Evolutionary conservation across 2,329 filamentous ascomycete genomes (phyloP), one percentile per base, ranked within the genome.

Genomic region (Rugonectria rugulosa): DNA sequence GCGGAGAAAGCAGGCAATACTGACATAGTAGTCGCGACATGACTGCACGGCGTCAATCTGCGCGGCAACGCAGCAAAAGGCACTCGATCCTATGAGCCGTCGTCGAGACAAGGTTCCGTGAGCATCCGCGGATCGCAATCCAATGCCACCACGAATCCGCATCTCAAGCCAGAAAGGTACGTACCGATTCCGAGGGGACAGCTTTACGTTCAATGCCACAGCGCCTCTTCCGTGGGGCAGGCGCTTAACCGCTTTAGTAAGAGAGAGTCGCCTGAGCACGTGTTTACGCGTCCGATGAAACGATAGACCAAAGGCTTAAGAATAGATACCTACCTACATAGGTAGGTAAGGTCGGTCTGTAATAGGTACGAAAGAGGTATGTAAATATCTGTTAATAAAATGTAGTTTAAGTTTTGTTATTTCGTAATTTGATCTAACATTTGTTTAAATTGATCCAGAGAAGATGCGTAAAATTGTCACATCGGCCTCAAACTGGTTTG

Each of bases 21-120:
- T 73, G 70, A 85, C 82, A 80, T 44, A 85, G 70, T 64, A 85
- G 71, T 67, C 81, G 79, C 68, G 82, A 80, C 82, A 85, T 85
- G 59, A 56, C 60, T 48, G 24, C 26, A 2, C 4, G 12, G 20
- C 41, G 45, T 34, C 31, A 8, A 24, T 44, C 55, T 56, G 44
- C 42, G 57, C 56, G 53, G 65, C 52, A 29, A 40, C 15, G 23
- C 45, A 44, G 26, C 20, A 21, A 26, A 12, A 36, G 36, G 27
- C 46, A 41, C 40, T 66, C 52, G 49, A 56, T 56, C 38, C 52
- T 55, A 38, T n/a, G 17, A 48, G 44, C 42, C 48, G 31, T 62
- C 52, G 50, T 59, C 62, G 32, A 53, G 45, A 53, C 58, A 27
- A 50, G 52, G 52, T 34, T 52, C 46, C 46, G 46, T 41, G 40